Evolutionary conservation across 768 basidiomycete genomes (phyloP).

Genomic region (Lactarius tabidus): DNA sequence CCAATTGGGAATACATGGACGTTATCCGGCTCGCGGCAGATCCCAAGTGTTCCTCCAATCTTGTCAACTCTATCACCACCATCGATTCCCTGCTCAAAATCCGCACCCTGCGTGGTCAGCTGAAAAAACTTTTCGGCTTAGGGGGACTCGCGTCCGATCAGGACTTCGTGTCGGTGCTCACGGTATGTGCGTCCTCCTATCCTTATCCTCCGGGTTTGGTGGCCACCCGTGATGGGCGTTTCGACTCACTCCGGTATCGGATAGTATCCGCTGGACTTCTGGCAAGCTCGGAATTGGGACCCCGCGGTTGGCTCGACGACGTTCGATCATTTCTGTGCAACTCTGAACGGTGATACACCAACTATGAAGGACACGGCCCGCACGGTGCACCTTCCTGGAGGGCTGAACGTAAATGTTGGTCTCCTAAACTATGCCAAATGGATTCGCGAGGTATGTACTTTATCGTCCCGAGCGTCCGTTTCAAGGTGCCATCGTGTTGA

Average conservation of each 20-base stretch:
- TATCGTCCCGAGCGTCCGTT: neutral
- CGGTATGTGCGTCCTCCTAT: slow-evolving; percentile 38
- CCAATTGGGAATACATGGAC: slow-evolving; percentile 88
- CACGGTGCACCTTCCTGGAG: neutral
- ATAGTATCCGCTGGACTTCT: slow-evolving; percentile 60
- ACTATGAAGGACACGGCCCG: neutral
- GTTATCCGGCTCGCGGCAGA: slow-evolving; percentile 71
- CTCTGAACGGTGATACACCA: slow-evolving; percentile 34
- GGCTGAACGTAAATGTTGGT: slow-evolving; percentile 46
- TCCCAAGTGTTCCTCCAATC: slow-evolving; percentile 53
- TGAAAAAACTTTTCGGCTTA: slow-evolving; percentile 80
- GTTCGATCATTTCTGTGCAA: slow-evolving; percentile 66
- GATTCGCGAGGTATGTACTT: slow-evolving; percentile 56
- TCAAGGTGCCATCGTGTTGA: slow-evolving; percentile 23
- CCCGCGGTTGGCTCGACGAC: slow-evolving; percentile 53
- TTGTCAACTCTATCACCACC: slow-evolving; percentile 53
- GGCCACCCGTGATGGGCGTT: neutral
- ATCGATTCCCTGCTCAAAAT: slow-evolving; percentile 61
- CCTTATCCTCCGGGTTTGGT: neutral
- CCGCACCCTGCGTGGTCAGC: slow-evolving; percentile 41
- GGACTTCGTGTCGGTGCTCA: slow-evolving; percentile 72
- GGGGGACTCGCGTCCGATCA: slow-evolving; percentile 60
- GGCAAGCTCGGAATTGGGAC: slow-evolving; percentile 91
- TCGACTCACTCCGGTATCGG: neutral
- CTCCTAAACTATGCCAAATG: slow-evolving; percentile 72